A percentile compares a stretch with the other conserved stretches of the same genome.
These are phyloP conservation scores for Miscanthus lutarioriparius DNA, from an alignment of 176 grass and related monocot genomes.

Conservation along the genomic window DNA sequence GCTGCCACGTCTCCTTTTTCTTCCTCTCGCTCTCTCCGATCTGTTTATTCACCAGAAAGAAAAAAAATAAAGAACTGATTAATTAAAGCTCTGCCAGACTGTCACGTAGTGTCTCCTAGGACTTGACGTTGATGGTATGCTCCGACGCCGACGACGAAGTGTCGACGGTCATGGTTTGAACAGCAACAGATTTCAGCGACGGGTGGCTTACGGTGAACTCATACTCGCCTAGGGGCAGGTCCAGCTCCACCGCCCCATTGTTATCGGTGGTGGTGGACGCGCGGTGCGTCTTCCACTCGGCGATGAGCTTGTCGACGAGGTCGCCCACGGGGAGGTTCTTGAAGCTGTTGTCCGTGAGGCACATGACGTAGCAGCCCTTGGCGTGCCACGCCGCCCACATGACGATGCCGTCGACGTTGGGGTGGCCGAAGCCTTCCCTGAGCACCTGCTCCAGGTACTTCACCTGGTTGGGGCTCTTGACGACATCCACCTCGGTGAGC, in stretches of 20 bases:
- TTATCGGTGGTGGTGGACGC: slow-evolving; percentile 25
- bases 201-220: slow-evolving; percentile 53
- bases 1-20: neutral
- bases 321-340: slow-evolving; percentile 65
- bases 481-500: slow-evolving; percentile 86
- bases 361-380: slow-evolving; percentile 63
- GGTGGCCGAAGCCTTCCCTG: slow-evolving; percentile 71
- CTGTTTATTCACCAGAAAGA: neutral
- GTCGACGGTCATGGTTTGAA: slow-evolving; percentile 29
- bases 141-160: neutral
- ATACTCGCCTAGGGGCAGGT: slow-evolving; percentile 64
- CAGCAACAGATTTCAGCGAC: neutral
- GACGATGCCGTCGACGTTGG: slow-evolving; percentile 67
- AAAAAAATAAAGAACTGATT: neutral
- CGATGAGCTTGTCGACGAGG: slow-evolving; percentile 76
- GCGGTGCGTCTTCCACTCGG: slow-evolving; percentile 55
- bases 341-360: slow-evolving; percentile 73
- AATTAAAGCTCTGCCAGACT: neutral
- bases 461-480: slow-evolving; percentile 39
- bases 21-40: neutral
- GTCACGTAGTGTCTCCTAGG: neutral
- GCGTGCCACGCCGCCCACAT: slow-evolving; percentile 85
- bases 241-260: slow-evolving; percentile 36
- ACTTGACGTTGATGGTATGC: slow-evolving; percentile 1
- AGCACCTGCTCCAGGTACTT: slow-evolving; percentile 66